Evolutionary conservation across 148 eudicot genomes (phyloP).

Genomic region (Oxyria digyna): DNA sequence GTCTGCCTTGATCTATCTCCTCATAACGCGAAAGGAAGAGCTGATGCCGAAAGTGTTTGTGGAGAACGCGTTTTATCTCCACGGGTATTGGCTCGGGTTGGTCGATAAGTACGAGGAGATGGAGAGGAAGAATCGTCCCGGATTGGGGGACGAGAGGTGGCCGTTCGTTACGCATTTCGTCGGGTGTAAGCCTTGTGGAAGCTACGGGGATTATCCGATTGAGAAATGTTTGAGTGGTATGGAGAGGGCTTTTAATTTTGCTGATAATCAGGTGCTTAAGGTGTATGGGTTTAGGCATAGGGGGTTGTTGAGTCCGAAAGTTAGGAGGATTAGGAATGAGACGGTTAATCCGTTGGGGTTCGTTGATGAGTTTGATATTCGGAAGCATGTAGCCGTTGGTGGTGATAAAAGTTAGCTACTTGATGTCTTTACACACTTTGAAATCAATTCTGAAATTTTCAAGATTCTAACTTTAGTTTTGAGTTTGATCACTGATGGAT

Average conservation of each 20-base stretch:
- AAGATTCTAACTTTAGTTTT: too few relatives aligned
- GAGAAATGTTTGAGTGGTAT: constrained; percentile 81
- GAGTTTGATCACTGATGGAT: too few relatives aligned
- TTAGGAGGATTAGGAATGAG: constrained; percentile 73
- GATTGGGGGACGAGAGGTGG: constrained; percentile 88
- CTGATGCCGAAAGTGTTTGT: constrained; percentile 20
- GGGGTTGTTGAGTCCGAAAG: constrained; percentile 70
- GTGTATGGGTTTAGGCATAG: constrained; percentile 81
- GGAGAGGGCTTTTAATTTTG: constrained; percentile 93
- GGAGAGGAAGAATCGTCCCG: constrained; percentile 63
- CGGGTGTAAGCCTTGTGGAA: constrained; percentile 90
- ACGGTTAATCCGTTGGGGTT: constrained; percentile 39
- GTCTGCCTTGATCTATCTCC: constrained; percentile 1
- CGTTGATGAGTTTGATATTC: constrained; percentile 52
- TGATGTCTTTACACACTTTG: too few relatives aligned
- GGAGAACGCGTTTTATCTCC: constrained; percentile 70
- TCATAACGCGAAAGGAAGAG: not conserved
- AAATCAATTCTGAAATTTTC: too few relatives aligned
- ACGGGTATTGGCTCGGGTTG: constrained; percentile 79
- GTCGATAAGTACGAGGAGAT: constrained; percentile 82
- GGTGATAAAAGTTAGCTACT: not conserved
- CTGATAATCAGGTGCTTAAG: constrained; percentile 78
- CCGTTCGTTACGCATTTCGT: constrained; percentile 82
- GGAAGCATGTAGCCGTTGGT: constrained; percentile 14
- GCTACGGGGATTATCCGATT: constrained; percentile 73